Percentiles rank a stretch among this genome's conserved stretches.
These are phyloP conservation scores for Dendrothele bispora DNA, from an alignment of 768 basidiomycete species.

Conservation along the genomic window DNA sequence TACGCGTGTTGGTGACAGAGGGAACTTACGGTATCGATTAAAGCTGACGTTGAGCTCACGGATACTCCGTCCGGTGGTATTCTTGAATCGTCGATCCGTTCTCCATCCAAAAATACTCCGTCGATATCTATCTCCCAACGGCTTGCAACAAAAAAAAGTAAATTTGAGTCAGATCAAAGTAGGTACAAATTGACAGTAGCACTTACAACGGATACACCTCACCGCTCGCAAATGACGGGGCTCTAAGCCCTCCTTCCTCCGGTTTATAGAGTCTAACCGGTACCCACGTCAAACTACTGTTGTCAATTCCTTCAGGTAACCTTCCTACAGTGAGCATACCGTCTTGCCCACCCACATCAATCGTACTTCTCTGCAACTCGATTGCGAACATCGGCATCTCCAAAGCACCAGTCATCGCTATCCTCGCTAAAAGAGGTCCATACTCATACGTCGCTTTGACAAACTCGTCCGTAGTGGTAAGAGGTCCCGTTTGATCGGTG, in stretches of 20 bases:
- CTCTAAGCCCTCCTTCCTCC: constrained; percentile 52
- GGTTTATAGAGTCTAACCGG: constrained; percentile 57
- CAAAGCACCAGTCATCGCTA: constrained; percentile 41
- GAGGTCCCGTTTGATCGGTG: constrained; percentile 17
- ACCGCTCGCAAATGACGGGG: constrained; percentile 54
- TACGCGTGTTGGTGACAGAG: too few species aligned
- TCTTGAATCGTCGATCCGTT: constrained; percentile 49
- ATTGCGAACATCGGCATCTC: constrained; percentile 52
- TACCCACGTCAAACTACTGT: constrained; percentile 66
- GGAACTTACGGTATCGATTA: constrained; percentile 23
- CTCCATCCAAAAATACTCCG: constrained; percentile 63
- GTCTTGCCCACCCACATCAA: constrained; percentile 55
- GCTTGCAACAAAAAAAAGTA: too few species aligned
- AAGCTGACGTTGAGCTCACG: constrained; percentile 46
- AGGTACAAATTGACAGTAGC: too few species aligned
- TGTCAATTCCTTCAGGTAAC: constrained; percentile 53
- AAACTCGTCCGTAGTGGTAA: constrained; percentile 33
- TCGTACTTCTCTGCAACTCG: constrained; percentile 58
- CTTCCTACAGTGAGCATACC: constrained; percentile 65
- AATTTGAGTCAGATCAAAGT: too few species aligned
- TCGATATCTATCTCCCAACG: constrained; percentile 72
- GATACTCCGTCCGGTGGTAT: constrained; percentile 40
- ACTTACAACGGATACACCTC: constrained; percentile 53
- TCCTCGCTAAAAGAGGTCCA: constrained; percentile 48
- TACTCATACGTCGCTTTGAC: constrained; percentile 33